Conservation (phyloP, 345 rosid species). For the Nephelium lappaceum region DNA sequence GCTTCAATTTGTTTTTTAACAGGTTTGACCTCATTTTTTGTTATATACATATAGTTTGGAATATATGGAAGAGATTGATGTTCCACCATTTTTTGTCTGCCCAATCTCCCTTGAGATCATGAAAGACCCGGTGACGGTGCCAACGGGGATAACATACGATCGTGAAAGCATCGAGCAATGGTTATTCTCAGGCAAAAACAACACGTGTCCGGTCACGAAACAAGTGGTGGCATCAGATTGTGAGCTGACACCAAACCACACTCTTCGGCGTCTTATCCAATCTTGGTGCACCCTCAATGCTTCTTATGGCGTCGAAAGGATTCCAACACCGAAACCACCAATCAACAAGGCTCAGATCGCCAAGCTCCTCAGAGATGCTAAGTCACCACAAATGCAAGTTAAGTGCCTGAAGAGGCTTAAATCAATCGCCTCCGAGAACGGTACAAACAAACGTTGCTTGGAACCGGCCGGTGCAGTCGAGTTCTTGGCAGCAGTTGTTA, state of each 20-base stretch:
- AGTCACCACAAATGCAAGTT: conserved; percentile 45
- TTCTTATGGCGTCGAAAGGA: conserved; percentile 72
- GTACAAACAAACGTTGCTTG: conserved; percentile 65
- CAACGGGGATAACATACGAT: conserved; percentile 74
- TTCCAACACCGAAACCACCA: conserved; percentile 88
- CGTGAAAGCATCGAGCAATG: conserved; percentile 71
- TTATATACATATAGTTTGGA: too few species aligned
- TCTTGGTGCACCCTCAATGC: conserved; percentile 93
- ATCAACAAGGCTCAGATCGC: conserved; percentile 54
- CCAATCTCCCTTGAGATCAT: conserved; percentile 73
- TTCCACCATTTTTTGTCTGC: conserved; percentile 66
- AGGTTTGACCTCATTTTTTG: background rate
- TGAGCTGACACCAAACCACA: conserved; percentile 86
- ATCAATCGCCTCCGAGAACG: conserved; percentile 55
- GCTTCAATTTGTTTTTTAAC: background rate
- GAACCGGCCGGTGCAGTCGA: conserved; percentile 74
- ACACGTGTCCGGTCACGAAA: conserved; percentile 72
- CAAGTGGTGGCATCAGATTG: conserved; percentile 46
- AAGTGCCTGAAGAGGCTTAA: conserved; percentile 56
- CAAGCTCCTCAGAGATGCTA: conserved; percentile 55
- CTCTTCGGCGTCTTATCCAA: conserved; percentile 82
- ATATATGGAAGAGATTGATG: conserved; percentile 62
- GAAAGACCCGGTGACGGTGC: conserved; percentile 72
- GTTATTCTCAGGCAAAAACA: conserved; percentile 54
- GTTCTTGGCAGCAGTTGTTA: conserved; percentile 52